Evolutionary conservation across 2,329 filamentous ascomycete species (phyloP).

Genomic region (Chrysoporthe cubensis): DNA sequence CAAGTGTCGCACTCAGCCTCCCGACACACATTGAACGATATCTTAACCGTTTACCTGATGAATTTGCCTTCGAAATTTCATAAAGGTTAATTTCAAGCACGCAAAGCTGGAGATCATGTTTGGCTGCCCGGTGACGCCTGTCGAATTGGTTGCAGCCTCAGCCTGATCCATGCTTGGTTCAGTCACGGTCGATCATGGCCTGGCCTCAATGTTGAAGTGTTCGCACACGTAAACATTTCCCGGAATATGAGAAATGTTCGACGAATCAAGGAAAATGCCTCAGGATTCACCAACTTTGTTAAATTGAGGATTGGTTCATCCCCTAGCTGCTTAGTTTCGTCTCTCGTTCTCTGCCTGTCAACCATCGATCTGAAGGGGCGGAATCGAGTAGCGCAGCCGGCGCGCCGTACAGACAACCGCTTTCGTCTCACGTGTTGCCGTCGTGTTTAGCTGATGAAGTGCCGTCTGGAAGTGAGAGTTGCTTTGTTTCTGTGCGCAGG

Average conservation of each 20-base stretch:
- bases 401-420: not conserved
- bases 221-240: too few species aligned
- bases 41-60: not conserved
- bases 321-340: not conserved
- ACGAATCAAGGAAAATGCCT: not conserved
- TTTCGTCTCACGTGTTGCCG: not conserved
- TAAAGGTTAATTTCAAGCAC: constrained; percentile 11
- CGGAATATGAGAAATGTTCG: not conserved
- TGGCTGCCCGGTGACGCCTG: not conserved
- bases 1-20: not conserved
- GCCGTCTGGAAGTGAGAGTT: not conserved
- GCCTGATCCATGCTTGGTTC: not conserved
- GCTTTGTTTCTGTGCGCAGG: too few species aligned
- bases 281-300: not conserved
- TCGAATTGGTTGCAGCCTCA: not conserved
- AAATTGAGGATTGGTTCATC: not conserved
- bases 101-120: not conserved
- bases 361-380: not conserved
- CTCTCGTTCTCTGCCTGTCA: not conserved
- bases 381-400: not conserved
- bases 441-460: not conserved
- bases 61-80: constrained; percentile 2
- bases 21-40: not conserved
- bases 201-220: not conserved
- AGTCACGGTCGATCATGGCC: not conserved